phyloP scores from a whole-genome alignment of 768 basidiomycete genomes.

The Terana coerulea region DNA sequence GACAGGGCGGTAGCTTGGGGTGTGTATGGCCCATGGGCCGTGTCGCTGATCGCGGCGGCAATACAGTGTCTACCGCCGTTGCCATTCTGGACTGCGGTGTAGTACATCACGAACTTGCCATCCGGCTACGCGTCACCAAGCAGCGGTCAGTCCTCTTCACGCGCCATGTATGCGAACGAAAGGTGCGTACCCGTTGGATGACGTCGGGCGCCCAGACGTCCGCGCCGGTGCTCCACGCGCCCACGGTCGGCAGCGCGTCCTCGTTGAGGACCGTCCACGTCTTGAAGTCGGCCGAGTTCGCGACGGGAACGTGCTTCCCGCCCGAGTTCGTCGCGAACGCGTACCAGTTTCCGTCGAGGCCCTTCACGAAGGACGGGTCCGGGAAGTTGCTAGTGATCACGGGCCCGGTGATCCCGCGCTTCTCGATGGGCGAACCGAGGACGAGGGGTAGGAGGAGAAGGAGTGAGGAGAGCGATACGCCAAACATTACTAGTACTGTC shows the following conservation, averaged over 20 bases:
- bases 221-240: conserved; percentile 9
- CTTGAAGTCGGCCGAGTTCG: conserved; percentile 20
- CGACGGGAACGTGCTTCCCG: conserved; percentile 21
- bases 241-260: conserved; percentile 18
- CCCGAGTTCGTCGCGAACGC: conserved; percentile 21
- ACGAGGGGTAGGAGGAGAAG: not conserved
- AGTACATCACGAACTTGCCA: conserved; percentile 21
- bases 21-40: conserved; percentile 25
- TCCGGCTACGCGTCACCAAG: not conserved
- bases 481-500: too few species aligned
- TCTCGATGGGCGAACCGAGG: not conserved
- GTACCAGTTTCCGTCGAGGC: conserved; percentile 13
- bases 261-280: conserved; percentile 15
- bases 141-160: not conserved
- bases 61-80: conserved; percentile 21
- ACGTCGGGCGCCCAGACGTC: conserved; percentile 23
- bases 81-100: conserved; percentile 12
- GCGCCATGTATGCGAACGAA: not conserved
- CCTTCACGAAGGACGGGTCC: conserved; percentile 19
- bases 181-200: not conserved
- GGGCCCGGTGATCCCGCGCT: conserved; percentile 13
- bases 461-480: not conserved
- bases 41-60: conserved; percentile 26
- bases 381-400: conserved; percentile 23
- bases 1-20: conserved; percentile 20